Percentiles rank a stretch among this genome's conserved stretches.
Evolutionary conservation across 2,329 filamentous ascomycete genomes (phyloP).

Genomic region (Aureobasidium sp.): DNA sequence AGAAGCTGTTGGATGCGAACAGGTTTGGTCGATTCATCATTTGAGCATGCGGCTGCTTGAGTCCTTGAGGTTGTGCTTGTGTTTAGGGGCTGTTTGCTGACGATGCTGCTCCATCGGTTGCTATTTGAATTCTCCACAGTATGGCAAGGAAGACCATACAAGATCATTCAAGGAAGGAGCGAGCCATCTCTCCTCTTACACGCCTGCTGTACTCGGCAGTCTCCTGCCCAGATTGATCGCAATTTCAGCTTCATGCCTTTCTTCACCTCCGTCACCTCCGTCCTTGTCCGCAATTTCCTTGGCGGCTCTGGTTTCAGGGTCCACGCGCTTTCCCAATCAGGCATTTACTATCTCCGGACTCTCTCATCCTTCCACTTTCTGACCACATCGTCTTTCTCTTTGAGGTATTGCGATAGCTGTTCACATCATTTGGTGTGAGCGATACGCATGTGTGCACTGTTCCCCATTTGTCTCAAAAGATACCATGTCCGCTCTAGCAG

Average conservation of each 20-base stretch:
- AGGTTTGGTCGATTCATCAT: slow-evolving; percentile 24
- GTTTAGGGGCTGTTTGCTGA: not conserved
- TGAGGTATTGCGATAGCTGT: too few relatives aligned
- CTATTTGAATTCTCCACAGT: too few relatives aligned
- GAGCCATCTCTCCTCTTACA: too few relatives aligned
- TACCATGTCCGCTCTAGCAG: not conserved
- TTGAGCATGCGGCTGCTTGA: not conserved
- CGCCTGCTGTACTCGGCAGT: too few relatives aligned
- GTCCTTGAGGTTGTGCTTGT: slow-evolving; percentile 4
- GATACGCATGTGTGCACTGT: too few relatives aligned
- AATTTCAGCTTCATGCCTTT: not conserved
- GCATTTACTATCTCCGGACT: slow-evolving; percentile 1
- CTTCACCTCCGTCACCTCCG: not conserved
- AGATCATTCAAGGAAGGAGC: too few relatives aligned
- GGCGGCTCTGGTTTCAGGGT: not conserved
- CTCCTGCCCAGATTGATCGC: too few relatives aligned
- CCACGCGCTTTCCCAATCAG: not conserved
- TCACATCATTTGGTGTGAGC: too few relatives aligned
- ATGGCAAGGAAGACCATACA: too few relatives aligned
- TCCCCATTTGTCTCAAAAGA: not conserved
- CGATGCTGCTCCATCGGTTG: not conserved
- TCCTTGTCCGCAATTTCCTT: not conserved
- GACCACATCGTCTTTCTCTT: not conserved
- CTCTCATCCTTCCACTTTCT: not conserved
- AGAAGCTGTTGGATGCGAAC: slow-evolving; percentile 27